Evolutionary conservation across 2,329 filamentous ascomycete genomes (phyloP).

Genomic region (Ophiocordyceps sinensis): DNA sequence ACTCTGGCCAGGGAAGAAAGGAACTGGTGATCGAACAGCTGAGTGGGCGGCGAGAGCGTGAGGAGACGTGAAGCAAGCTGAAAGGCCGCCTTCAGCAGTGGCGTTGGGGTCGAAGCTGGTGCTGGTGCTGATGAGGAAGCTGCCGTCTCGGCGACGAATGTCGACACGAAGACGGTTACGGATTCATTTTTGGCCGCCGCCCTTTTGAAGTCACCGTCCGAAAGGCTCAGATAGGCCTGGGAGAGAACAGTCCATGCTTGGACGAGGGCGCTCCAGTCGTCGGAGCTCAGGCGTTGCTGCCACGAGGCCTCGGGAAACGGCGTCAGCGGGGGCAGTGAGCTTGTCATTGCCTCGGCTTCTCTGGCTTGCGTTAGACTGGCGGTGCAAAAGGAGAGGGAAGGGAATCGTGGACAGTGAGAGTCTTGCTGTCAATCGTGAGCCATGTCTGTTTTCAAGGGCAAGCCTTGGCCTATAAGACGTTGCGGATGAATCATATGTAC

Average conservation of each 20-base stretch:
- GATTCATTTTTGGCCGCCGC: constrained; percentile 41
- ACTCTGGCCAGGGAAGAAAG: constrained; percentile 52
- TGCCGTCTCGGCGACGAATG: constrained; percentile 46
- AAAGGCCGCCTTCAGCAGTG: constrained; percentile 50
- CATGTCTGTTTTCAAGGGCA: no score
- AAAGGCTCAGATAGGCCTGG: constrained; percentile 46
- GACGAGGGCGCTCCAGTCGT: constrained; percentile 67
- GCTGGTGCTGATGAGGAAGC: constrained; percentile 9
- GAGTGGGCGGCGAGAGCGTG: constrained; percentile 21
- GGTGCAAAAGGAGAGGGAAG: not conserved
- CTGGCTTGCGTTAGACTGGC: not conserved
- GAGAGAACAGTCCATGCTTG: constrained; percentile 61
- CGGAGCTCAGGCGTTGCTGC: constrained; percentile 47
- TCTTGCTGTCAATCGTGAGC: no score
- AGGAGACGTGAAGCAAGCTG: constrained; percentile 46
- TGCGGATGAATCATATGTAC: constrained; percentile 9
- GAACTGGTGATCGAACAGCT: constrained; percentile 51
- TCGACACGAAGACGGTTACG: constrained; percentile 22
- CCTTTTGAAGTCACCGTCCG: constrained; percentile 38
- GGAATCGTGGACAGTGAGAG: not conserved
- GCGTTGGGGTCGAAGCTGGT: constrained; percentile 9
- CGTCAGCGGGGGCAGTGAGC: constrained; percentile 53
- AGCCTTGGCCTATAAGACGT: not conserved
- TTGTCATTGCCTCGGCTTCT: not conserved
- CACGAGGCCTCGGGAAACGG: constrained; percentile 59